Conservation (phyloP, 202 grass and related monocot genomes). For the Zizania palustris region DNA sequence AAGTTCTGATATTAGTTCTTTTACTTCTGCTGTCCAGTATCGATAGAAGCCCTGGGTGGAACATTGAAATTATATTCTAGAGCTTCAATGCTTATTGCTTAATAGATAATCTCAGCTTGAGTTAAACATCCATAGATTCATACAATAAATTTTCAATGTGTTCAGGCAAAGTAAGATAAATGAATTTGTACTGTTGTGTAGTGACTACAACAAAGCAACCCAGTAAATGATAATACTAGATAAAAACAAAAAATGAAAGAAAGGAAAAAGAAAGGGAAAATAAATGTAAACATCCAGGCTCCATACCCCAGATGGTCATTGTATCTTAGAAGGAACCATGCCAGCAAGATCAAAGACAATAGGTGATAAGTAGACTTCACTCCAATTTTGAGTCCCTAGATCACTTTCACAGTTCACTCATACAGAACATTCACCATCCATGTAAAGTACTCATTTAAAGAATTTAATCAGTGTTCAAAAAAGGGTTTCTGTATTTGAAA, state of each 20-base stretch:
- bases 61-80: constrained; percentile 28
- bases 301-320: constrained; percentile 18
- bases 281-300: neutral
- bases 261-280: neutral
- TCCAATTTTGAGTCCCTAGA: neutral
- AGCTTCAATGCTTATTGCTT: constrained; percentile 25
- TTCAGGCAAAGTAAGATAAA: constrained; percentile 37
- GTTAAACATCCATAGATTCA: neutral
- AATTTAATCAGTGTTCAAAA: constrained; percentile 16
- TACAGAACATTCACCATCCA: neutral
- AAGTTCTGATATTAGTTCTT: constrained; percentile 72
- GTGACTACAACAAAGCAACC: neutral
- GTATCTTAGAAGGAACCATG: neutral
- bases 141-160: constrained; percentile 6
- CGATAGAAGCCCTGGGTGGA: constrained; percentile 65
- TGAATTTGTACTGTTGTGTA: constrained; percentile 11
- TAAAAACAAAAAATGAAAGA: constrained; percentile 1
- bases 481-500: constrained; percentile 3
- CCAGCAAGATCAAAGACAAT: neutral
- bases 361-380: constrained; percentile 7
- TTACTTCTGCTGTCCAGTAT: constrained; percentile 94
- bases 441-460: neutral
- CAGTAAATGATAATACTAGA: constrained; percentile 1
- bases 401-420: neutral
- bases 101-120: constrained; percentile 17